phyloP scores from a whole-genome alignment of 768 basidiomycete species.

The Butyriboletus loyo region DNA sequence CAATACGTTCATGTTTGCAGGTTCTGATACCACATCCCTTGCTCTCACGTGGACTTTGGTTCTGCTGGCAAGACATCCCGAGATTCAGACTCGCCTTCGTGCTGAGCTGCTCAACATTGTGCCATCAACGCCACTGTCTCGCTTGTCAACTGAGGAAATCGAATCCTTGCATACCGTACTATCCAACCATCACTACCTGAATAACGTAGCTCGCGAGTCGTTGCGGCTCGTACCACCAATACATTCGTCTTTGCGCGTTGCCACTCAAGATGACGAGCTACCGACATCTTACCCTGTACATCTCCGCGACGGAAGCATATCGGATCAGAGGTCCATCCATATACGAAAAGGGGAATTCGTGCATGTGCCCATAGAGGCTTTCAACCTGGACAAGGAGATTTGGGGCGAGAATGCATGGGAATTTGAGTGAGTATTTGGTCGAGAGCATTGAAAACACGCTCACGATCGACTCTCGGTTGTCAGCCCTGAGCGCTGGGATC shows the following conservation, averaged over 20 bases:
- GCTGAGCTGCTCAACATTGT: constrained; percentile 56
- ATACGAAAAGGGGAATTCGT: constrained; percentile 71
- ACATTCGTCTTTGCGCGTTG: constrained; percentile 77
- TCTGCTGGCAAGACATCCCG: constrained; percentile 64
- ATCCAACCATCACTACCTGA: constrained; percentile 62
- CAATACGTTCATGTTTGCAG: constrained; percentile 88
- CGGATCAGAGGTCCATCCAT: constrained; percentile 41
- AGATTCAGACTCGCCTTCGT: constrained; percentile 67
- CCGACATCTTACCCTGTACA: constrained; percentile 68
- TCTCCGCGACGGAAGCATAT: constrained; percentile 43
- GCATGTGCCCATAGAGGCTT: constrained; percentile 75
- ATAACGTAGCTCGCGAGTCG: constrained; percentile 74
- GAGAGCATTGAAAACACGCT: not conserved
- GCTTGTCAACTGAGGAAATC: constrained; percentile 61
- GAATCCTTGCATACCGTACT: constrained; percentile 55
- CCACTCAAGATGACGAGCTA: constrained; percentile 72
- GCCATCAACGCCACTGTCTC: constrained; percentile 39
- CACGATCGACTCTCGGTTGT: not conserved
- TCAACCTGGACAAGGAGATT: constrained; percentile 72
- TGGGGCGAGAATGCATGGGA: constrained; percentile 84
- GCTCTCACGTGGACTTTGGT: constrained; percentile 83
- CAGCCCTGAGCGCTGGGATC: constrained; percentile 82
- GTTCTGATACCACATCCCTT: constrained; percentile 84
- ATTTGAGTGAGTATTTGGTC: constrained; percentile 56
- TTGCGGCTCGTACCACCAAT: constrained; percentile 79